Evolutionary conservation across 495 filamentous ascomycete species (phyloP), one percentile per base, ranked within the genome.

Genomic region (Pseudevernia furfuracea): DNA sequence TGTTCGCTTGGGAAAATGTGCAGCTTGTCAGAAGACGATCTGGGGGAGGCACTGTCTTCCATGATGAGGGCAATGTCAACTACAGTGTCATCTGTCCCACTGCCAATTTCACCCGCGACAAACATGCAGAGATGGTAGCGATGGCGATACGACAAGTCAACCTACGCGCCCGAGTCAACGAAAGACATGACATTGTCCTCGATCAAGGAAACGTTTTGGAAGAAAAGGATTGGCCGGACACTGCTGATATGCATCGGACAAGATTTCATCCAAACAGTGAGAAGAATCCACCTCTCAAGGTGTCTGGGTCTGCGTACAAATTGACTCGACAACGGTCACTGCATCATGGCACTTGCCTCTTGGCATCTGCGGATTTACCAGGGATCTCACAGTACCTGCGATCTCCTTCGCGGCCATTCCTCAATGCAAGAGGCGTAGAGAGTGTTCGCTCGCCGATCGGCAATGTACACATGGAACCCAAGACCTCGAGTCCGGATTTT

Each of bases 241-340:
- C 72, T 48, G 68, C 73, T 55, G 41, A 72, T 61, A 48, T 59
- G 60, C 56, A 61, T 14, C 58, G 58, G 7, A 67, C 67, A 7
- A 34, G 37, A 12, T 67, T 59, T 28, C 64, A 59, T 10, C 62
- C 58, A 3, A 68, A 67, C 12, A 68, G 72, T 23, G 60, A 59
- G 1, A 74, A 72, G 9, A 72, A 73, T 36, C 71, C 73, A 30
- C 79, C 85, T 6, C 85, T 85, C 67, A 98, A 98, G 74, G 78
- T 97, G 6, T 96, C 91, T 1, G 94, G 94, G 2, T 94, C 89
- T 1, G 94, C 94, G 23, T 97, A 94, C 76, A 97, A 97, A 74
- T 76, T 97, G 15, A 96, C 89, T 5, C 76, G 89, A 25, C 74
- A 80, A 43, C 82, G 92, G 55, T 84, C 90, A 7, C 79, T 97